Evolutionary conservation across 2,329 filamentous ascomycete genomes (phyloP).

Genomic region (Coniella lustricola): DNA sequence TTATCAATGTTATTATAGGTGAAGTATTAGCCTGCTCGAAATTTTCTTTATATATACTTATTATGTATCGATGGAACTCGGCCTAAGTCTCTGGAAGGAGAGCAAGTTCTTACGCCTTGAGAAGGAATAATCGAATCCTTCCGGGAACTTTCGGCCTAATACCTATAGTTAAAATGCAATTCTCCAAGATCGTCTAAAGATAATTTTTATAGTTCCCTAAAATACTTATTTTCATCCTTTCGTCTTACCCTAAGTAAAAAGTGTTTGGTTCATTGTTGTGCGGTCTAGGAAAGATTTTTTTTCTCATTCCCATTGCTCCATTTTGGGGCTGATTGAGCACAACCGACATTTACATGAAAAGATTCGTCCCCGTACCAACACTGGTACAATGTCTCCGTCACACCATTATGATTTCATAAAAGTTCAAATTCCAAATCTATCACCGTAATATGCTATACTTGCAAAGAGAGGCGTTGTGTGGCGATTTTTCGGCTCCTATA

Average conservation of each 20-base stretch:
- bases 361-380: no score
- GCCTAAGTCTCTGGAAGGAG: constrained; percentile 19
- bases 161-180: constrained; percentile 24
- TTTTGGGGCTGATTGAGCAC: no score
- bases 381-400: no score
- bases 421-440: no score
- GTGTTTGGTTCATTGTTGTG: no score
- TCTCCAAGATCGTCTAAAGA: constrained; percentile 23
- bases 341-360: no score
- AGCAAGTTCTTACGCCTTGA: constrained; percentile 28
- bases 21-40: neutral
- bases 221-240: constrained; percentile 11
- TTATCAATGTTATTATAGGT: neutral
- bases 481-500: no score
- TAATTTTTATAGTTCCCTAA: constrained; percentile 23
- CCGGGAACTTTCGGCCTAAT: constrained; percentile 22
- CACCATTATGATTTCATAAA: no score
- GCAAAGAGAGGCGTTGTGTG: no score
- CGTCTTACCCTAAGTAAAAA: constrained; percentile 24
- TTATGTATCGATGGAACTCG: constrained; percentile 24
- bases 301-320: no score
- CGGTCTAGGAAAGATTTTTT: no score
- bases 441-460: no score
- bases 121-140: constrained; percentile 39
- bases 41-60: constrained; percentile 25